Conservation (phyloP, 805 yeast genomes). For the Kodamaea kaohsiungensis region DNA sequence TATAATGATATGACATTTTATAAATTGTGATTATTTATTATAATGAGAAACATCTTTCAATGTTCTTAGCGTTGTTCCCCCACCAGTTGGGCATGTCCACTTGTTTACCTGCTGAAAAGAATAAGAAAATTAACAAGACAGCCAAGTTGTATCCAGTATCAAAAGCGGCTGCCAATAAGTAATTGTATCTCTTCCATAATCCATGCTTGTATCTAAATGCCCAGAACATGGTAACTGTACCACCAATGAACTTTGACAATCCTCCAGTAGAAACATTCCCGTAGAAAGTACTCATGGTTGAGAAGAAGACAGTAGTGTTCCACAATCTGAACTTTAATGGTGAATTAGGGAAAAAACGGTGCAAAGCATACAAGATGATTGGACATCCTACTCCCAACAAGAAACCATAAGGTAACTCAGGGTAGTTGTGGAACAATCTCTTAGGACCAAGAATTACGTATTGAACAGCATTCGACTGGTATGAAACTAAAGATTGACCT, state of each 20-base stretch:
- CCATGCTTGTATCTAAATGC: slow-evolving; percentile 19
- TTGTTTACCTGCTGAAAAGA: slow-evolving; percentile 15
- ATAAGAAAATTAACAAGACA: slow-evolving; percentile 19
- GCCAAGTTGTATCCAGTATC: slow-evolving; percentile 28
- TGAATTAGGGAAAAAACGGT: slow-evolving; percentile 18
- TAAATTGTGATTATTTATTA: neutral
- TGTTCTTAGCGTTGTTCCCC: slow-evolving; percentile 23
- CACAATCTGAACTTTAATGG: slow-evolving; percentile 20
- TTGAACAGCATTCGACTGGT: slow-evolving; percentile 26
- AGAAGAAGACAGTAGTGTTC: slow-evolving; percentile 28
- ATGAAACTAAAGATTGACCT: slow-evolving; percentile 21
- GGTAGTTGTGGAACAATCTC: slow-evolving; percentile 23
- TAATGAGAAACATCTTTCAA: slow-evolving; percentile 26
- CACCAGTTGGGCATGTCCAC: slow-evolving; percentile 25
- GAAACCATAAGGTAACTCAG: slow-evolving; percentile 25
- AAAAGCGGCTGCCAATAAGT: slow-evolving; percentile 26
- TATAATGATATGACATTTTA: too few species aligned
- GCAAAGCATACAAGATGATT: slow-evolving; percentile 16
- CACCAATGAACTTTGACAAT: slow-evolving; percentile 24
- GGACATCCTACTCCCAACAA: slow-evolving; percentile 22
- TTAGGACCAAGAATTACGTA: slow-evolving; percentile 25
- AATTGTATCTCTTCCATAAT: slow-evolving; percentile 26
- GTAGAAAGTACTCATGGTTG: slow-evolving; percentile 25
- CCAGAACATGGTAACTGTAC: slow-evolving; percentile 23
- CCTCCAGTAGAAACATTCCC: slow-evolving; percentile 26